Conservation (phyloP, 345 rosid genomes). For the Salix purpurea region DNA sequence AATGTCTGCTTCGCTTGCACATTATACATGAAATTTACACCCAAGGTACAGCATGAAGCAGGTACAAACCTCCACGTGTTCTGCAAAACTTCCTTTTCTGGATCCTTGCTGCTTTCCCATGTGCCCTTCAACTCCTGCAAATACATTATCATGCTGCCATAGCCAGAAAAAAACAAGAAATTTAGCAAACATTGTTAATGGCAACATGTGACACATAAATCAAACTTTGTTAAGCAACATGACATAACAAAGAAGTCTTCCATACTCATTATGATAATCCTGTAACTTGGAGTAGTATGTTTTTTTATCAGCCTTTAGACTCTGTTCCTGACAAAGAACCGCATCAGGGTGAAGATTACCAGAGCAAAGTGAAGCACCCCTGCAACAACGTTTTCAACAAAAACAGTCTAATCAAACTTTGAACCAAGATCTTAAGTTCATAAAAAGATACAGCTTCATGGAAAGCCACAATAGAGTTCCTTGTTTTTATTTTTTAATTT, state of each 20-base stretch:
- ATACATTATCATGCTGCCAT: slow-evolving; percentile 64
- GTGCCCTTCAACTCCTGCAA: slow-evolving; percentile 69
- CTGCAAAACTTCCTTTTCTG: slow-evolving; percentile 52
- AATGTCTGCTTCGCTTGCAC: not conserved
- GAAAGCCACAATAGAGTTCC: not conserved
- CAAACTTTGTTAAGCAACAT: not conserved
- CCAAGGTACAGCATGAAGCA: slow-evolving; percentile 3
- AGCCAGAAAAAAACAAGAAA: slow-evolving; percentile 25
- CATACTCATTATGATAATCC: slow-evolving; percentile 82
- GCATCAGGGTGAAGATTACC: slow-evolving; percentile 84
- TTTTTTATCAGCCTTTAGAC: slow-evolving; percentile 47
- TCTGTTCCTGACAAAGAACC: slow-evolving; percentile 45
- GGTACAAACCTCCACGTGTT: slow-evolving; percentile 62
- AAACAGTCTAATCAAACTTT: slow-evolving; percentile 19
- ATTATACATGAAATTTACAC: not conserved
- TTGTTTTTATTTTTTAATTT: not conserved
- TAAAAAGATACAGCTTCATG: not conserved
- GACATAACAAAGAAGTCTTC: not conserved
- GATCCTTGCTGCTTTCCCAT: slow-evolving; percentile 71
- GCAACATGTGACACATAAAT: slow-evolving; percentile 3
- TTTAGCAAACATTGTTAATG: slow-evolving; percentile 7
- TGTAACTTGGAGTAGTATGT: slow-evolving; percentile 56
- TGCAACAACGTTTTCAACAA: slow-evolving; percentile 46
- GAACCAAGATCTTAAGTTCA: slow-evolving; percentile 10
- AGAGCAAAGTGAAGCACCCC: slow-evolving; percentile 73